These are phyloP conservation scores for Hypholoma fasciculare DNA, from an alignment of 768 basidiomycete genomes.

Conservation along the genomic window DNA sequence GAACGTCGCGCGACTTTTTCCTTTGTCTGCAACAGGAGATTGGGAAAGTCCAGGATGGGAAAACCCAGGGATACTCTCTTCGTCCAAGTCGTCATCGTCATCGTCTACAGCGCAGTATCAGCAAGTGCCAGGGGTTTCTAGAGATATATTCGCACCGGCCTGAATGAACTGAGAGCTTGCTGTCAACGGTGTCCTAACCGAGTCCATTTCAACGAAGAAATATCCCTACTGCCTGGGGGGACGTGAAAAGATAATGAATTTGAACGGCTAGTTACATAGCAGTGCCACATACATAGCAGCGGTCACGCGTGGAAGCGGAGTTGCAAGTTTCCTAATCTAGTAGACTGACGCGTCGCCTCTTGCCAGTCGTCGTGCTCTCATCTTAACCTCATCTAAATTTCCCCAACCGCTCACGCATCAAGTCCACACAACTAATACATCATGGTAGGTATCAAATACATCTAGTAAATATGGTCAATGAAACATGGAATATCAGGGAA, in stretches of 20 bases:
- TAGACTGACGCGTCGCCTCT: constrained; percentile 28
- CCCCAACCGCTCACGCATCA: constrained; percentile 1
- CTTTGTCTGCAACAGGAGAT: constrained; percentile 58
- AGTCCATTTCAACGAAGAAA: constrained; percentile 31
- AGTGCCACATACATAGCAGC: constrained; percentile 27
- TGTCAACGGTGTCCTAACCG: constrained; percentile 52
- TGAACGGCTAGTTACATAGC: not conserved
- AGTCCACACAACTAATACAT: constrained; percentile 4
- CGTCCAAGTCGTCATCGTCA: constrained; percentile 82
- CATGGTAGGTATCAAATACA: constrained; percentile 23
- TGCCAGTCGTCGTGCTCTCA: constrained; percentile 28
- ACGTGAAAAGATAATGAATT: not conserved
- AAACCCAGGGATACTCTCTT: constrained; percentile 80
- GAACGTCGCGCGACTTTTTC: constrained; percentile 61
- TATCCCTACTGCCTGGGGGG: not conserved
- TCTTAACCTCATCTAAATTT: constrained; percentile 5
- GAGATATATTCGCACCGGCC: constrained; percentile 49
- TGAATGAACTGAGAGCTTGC: constrained; percentile 78
- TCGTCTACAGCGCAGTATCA: constrained; percentile 33
- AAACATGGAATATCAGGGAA: constrained; percentile 50
- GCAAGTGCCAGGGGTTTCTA: constrained; percentile 1
- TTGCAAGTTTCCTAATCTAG: constrained; percentile 24
- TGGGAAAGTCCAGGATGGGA: constrained; percentile 56
- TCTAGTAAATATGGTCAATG: not conserved
- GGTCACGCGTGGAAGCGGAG: constrained; percentile 28